Evolutionary conservation across 2,329 filamentous ascomycete genomes (phyloP).

Genomic region (Volutella citrinella): DNA sequence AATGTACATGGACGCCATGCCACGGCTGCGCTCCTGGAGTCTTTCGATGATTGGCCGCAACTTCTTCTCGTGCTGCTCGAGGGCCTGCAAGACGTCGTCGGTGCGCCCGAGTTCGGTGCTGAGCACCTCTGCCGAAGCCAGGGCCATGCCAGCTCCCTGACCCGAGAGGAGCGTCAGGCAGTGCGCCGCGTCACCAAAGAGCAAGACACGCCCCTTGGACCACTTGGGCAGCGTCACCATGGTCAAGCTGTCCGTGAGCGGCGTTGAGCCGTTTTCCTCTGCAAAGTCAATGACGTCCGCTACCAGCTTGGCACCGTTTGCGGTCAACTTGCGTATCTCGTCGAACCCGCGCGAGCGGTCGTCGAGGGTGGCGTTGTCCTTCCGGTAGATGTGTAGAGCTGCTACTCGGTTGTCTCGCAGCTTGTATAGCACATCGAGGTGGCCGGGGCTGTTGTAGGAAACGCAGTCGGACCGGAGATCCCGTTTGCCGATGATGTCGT

Average conservation of each 20-base stretch:
- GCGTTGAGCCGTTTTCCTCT: background rate
- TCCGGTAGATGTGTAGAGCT: slow-evolving; percentile 5
- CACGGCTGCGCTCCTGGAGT: slow-evolving; percentile 3
- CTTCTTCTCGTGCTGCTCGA: slow-evolving; percentile 5
- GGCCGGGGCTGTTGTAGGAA: slow-evolving; percentile 6
- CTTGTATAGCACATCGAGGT: slow-evolving; percentile 3
- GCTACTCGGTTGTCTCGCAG: slow-evolving; percentile 2
- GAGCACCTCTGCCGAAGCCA: slow-evolving; percentile 5
- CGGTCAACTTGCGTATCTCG: background rate
- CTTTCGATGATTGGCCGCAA: slow-evolving; percentile 4
- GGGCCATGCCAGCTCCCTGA: slow-evolving; percentile 6
- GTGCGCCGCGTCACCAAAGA: slow-evolving; percentile 5
- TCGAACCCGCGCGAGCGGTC: background rate
- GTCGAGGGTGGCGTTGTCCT: slow-evolving; percentile 1
- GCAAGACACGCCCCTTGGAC: slow-evolving; percentile 4
- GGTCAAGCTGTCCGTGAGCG: slow-evolving; percentile 4
- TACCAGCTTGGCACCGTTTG: background rate
- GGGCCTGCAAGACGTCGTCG: slow-evolving; percentile 1
- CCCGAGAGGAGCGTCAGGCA: slow-evolving; percentile 4
- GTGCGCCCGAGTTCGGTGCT: slow-evolving; percentile 2
- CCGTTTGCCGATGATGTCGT: background rate
- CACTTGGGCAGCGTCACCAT: slow-evolving; percentile 4
- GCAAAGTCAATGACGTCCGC: slow-evolving; percentile 1
- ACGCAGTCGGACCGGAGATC: slow-evolving; percentile 2
- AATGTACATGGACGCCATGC: slow-evolving; percentile 6